Evolutionary conservation across 495 filamentous ascomycete genomes (phyloP).

Genomic region (Aspergillus wentii): DNA sequence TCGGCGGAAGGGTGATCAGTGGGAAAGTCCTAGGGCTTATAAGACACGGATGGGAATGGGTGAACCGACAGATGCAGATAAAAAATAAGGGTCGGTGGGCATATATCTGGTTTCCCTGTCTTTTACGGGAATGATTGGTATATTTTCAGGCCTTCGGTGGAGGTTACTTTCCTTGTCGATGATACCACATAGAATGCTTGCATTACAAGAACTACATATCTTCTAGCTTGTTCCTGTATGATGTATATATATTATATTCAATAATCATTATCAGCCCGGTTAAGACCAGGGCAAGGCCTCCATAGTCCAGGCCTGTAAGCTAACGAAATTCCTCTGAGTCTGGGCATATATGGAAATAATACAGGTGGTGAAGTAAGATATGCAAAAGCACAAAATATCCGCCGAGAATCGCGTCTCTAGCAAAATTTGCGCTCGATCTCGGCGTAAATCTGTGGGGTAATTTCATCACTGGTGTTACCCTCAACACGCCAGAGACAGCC

Average conservation of each 20-base stretch:
- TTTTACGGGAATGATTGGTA: conserved; percentile 6
- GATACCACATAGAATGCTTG: too few relatives aligned
- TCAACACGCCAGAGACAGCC: conserved; percentile 86
- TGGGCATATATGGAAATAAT: conserved; percentile 4
- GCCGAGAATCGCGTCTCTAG: too few relatives aligned
- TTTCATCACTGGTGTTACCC: conserved; percentile 89
- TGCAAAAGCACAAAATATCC: conserved; percentile 10
- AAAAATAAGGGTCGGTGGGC: neutral
- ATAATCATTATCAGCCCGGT: too few relatives aligned
- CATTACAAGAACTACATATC: too few relatives aligned
- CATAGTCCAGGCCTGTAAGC: too few relatives aligned
- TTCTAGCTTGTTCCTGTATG: too few relatives aligned
- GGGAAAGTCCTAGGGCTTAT: conserved; percentile 80
- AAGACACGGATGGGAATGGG: conserved; percentile 60
- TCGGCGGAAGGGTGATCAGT: conserved; percentile 22
- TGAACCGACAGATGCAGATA: conserved; percentile 35
- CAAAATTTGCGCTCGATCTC: conserved; percentile 79
- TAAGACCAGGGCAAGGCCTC: too few relatives aligned
- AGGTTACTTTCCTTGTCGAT: too few relatives aligned
- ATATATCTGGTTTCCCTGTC: neutral
- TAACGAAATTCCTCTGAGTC: too few relatives aligned
- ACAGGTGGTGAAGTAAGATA: conserved; percentile 17
- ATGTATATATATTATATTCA: too few relatives aligned
- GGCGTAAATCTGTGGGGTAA: conserved; percentile 73
- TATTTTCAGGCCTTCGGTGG: too few relatives aligned